Evolutionary conservation across 495 filamentous ascomycete species (phyloP), one percentile per base, ranked within the genome.

Genomic region (Podospora pseudoanserina): DNA sequence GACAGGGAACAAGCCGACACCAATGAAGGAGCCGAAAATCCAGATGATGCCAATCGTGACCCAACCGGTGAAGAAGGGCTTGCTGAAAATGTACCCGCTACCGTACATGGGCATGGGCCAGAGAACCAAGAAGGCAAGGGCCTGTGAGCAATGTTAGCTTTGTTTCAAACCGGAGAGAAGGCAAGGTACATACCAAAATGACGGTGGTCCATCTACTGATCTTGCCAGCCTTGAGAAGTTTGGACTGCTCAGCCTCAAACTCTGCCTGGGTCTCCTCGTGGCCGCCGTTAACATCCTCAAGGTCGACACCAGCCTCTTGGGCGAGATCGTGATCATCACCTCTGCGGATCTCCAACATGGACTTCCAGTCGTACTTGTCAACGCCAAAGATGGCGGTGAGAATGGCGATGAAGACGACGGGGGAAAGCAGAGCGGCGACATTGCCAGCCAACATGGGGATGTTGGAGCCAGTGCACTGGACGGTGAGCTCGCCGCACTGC

Each of bases 71-170:
- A 97, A 97, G 83, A 97, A 97, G 59, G 85, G 84, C 81, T 92
- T 93, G 76, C 87, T 91, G 81, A 97, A 97, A 53, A 97, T 85
- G 74, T 98, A 98, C 23, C 86, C 87, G 6, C 84, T 83, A 7
- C 92, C 94, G 75, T 96, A 98, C 88, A 98, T 87, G 1, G 94
- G 94, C 84, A 97, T 95, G 9, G 94, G 94, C 94, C 94, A 98
- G 60, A 97, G 85, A 23, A 98, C 83, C 2, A 98, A 78, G 65
- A 98, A 79, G 7, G 87, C 85, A 0, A 97, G 67, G 0, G 93
- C 93, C 82, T 79, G 55, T 4, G n/a, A 26, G 2, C 0, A 5
- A 23, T 59, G 65, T 69, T 64, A 62, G 55, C 32, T 0, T 26
- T 4, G 16, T n/a, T 18, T 57, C 16, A 16, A 49, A n/a, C 16